Percentiles rank a stretch among this genome's conserved stretches.
Evolutionary conservation across 495 filamentous ascomycete genomes (phyloP).

Genomic region (Elaphomyces granulatus): DNA sequence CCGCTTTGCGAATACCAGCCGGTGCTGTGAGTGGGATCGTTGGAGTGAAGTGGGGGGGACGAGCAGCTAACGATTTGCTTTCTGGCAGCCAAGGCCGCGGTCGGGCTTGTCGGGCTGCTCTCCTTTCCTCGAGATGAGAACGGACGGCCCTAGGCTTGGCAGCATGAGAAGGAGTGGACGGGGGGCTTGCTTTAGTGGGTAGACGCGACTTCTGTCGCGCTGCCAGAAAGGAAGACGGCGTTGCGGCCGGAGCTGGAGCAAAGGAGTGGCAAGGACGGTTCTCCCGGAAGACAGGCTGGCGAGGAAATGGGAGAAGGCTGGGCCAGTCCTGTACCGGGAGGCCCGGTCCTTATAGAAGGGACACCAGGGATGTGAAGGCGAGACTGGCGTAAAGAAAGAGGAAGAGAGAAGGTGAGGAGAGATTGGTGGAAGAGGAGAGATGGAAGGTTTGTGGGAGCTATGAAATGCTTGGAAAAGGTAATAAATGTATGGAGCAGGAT

Average conservation of each 20-base stretch:
- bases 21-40: background rate
- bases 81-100: slow-evolving; percentile 8
- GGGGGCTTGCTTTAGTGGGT: background rate
- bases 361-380: background rate
- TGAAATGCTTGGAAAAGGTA: too few species aligned
- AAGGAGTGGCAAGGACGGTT: background rate
- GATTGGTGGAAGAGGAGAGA: background rate
- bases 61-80: background rate
- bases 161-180: background rate
- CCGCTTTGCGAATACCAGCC: background rate
- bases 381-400: background rate
- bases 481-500: too few species aligned
- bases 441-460: too few species aligned
- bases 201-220: background rate
- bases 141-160: background rate
- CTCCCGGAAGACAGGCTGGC: background rate
- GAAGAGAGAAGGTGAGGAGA: background rate
- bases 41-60: background rate
- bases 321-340: background rate
- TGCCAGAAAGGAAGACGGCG: background rate
- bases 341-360: background rate
- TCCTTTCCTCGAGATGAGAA: slow-evolving; percentile 6
- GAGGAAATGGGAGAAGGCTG: background rate
- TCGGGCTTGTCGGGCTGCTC: slow-evolving; percentile 9
- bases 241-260: background rate